phyloP scores from a whole-genome alignment of 2,329 filamentous ascomycete genomes.

The Diaporthe capsici region DNA sequence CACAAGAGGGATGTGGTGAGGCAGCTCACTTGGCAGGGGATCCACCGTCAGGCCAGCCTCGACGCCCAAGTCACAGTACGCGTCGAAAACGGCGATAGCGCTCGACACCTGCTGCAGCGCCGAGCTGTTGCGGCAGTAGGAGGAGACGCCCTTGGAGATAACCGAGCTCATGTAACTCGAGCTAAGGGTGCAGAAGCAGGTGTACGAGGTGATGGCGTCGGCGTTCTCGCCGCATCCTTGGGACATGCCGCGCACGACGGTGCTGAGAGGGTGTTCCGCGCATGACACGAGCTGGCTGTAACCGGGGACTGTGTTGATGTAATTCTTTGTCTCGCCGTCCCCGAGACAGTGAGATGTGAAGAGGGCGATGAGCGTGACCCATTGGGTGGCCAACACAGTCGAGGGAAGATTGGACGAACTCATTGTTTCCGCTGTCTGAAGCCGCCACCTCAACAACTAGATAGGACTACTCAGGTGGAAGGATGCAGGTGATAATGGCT shows the following conservation, averaged over 20 bases:
- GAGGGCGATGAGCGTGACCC: background rate
- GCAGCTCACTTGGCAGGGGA: background rate
- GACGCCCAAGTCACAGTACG: conserved; percentile 4
- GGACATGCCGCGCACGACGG: background rate
- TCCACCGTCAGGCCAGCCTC: background rate
- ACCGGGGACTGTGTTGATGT: background rate
- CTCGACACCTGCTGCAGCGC: conserved; percentile 2
- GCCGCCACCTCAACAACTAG: background rate
- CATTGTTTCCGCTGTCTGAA: background rate
- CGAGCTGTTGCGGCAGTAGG: conserved; percentile 4
- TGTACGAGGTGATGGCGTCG: background rate
- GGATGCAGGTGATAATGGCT: background rate
- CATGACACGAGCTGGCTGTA: background rate
- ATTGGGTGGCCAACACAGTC: background rate
- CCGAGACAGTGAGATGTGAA: background rate
- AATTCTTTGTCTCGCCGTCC: background rate
- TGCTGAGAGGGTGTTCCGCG: background rate
- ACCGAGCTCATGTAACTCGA: conserved; percentile 17
- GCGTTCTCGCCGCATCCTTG: background rate
- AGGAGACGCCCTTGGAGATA: conserved; percentile 3
- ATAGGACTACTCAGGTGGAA: too few species aligned
- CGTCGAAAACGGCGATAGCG: background rate
- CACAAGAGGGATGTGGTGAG: too few species aligned
- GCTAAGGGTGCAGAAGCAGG: conserved; percentile 5
- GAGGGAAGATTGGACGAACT: too few species aligned